Evolutionary conservation across 2,329 filamentous ascomycete species (phyloP).

Genomic region (Grosmannia serpens): DNA sequence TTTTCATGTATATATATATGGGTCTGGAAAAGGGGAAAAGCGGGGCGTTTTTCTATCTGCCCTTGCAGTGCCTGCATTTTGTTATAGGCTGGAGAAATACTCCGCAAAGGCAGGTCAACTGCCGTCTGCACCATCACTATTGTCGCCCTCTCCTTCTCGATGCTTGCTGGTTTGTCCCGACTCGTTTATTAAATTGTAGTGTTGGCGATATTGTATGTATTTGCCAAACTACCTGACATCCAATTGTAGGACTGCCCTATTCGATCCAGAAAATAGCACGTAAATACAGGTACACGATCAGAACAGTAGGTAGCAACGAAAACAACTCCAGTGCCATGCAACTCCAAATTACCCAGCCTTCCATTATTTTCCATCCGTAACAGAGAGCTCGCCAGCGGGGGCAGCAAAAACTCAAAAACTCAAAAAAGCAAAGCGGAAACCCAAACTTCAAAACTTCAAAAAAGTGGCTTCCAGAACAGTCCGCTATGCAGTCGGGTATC

Average conservation of each 20-base stretch:
- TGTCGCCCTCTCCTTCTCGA: too few species aligned
- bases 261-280: background rate
- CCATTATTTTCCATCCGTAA: background rate
- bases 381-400: background rate
- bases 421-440: constrained; percentile 2
- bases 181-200: too few species aligned
- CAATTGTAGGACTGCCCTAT: background rate
- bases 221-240: background rate
- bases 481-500: constrained; percentile 44
- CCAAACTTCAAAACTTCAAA: constrained; percentile 3
- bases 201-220: background rate
- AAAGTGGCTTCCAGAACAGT: constrained; percentile 21
- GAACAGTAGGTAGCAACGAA: background rate
- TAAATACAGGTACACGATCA: background rate
- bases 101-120: too few species aligned
- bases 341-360: background rate
- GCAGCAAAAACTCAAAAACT: background rate
- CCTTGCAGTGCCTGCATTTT: too few species aligned
- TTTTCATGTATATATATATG: too few species aligned
- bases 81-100: too few species aligned
- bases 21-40: too few species aligned
- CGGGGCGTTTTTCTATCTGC: too few species aligned
- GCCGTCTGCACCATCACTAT: too few species aligned
- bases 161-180: too few species aligned
- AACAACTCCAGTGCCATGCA: background rate